These are phyloP conservation scores for Pythium rishiriense DNA, from an alignment of 352 stramenopile species.

Conservation along the genomic window DNA sequence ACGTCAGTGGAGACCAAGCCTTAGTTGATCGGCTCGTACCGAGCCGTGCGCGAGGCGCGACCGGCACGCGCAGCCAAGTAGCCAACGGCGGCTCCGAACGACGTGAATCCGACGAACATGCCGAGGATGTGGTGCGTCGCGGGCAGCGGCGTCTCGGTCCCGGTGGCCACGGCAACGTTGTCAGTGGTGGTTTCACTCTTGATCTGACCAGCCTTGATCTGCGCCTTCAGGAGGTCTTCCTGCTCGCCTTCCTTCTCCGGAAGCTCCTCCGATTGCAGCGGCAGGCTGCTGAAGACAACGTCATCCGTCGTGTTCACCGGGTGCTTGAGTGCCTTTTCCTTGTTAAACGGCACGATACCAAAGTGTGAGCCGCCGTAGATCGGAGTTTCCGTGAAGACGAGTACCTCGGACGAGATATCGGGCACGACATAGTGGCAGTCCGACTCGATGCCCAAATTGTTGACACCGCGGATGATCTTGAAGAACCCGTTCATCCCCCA, in stretches of 20 bases:
- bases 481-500: conserved; percentile 98
- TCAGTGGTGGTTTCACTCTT: conserved; percentile 5
- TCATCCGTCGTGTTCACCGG: conserved; percentile 85
- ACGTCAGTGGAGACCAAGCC: too few relatives aligned
- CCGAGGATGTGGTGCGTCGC: conserved; percentile 28
- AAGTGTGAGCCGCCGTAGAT: conserved; percentile 79
- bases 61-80: conserved; percentile 30
- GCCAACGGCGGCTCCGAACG: conserved; percentile 34
- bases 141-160: conserved; percentile 7
- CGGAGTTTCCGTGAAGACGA: conserved; percentile 73
- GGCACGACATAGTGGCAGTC: conserved; percentile 89
- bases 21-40: conserved; percentile 36
- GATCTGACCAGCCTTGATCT: conserved; percentile 13
- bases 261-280: conserved; percentile 49
- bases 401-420: conserved; percentile 74
- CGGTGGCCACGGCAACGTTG: conserved; percentile 12
- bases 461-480: conserved; percentile 91
- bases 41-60: conserved; percentile 25
- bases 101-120: conserved; percentile 37
- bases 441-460: conserved; percentile 92
- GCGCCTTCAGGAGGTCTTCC: conserved; percentile 11
- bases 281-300: conserved; percentile 50
- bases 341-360: conserved; percentile 66
- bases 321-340: conserved; percentile 62
- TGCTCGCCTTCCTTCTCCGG: conserved; percentile 27